Evolutionary conservation across 108 stramenopile genomes (phyloP), one percentile per base, ranked within the genome.

Genomic region (Conticribra weissflogii): DNA sequence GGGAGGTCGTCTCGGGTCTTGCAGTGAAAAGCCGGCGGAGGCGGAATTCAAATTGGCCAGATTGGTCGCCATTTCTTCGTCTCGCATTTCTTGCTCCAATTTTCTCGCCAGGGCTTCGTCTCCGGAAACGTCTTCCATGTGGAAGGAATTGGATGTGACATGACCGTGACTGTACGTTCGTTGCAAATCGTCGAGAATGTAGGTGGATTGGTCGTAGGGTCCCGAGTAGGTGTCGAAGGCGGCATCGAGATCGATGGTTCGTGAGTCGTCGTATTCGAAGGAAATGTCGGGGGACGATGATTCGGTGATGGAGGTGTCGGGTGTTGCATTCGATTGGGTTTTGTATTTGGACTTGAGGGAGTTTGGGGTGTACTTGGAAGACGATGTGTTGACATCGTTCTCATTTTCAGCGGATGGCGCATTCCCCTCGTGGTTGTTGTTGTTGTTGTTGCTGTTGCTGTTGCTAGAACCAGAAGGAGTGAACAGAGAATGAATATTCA

Each of bases 71-170:
- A 79, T 27, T 34, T 84, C 83, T 41, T 74, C 86, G 63, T 84
- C 83, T 31, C 30, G 63, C 41, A 84, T 24, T 56, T 87, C 78
- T 73, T 87, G 83, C 30, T 82, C 75, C n/a, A 86, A 58, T 33
- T 64, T 54, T 34, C 79, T 57, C 29, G 85, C 85, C n/a, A 66
- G 19, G 15, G 36, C 57, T 62, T 79, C 72, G 57, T 68, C 72
- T 21, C 55, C 59, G 19, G n/a, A 17, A n/a, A 36, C 68, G 56
- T 58, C 53, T 33, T 64, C 54, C 16, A 66, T 16, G 22, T 29
- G 24, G 63, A 47, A 14, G 45, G 24, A 24, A 44, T 49, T 29
- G 17, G 12, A 12, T 41, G 36, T 41, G 8, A 41, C 5, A 41
- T 41, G 36, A 5, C 36, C 36, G n/a, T n/a, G n/a, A n/a, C n/a